These are phyloP conservation scores for Pseudogymnoascus sp. DNA, from an alignment of 2,329 filamentous ascomycete species.

Conservation along the genomic window DNA sequence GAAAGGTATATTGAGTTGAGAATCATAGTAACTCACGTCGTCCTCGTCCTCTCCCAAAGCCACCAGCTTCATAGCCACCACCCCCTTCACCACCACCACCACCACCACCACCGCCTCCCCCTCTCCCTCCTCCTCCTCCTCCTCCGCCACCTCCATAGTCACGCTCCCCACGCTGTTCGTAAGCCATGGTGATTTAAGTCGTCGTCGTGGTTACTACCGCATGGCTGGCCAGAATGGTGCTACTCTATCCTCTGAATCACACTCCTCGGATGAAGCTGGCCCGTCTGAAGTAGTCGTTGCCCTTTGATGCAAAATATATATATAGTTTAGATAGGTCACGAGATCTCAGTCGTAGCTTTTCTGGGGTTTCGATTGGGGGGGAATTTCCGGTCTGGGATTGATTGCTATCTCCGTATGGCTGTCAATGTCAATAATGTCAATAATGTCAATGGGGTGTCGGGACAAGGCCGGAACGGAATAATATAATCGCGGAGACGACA, in stretches of 20 bases:
- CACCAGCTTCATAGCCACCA: constrained; percentile 29
- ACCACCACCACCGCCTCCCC: constrained; percentile 12
- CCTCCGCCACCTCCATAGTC: constrained; percentile 22
- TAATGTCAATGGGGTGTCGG: too few relatives aligned
- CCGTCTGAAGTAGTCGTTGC: neutral
- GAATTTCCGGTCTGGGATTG: neutral
- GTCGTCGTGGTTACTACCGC: neutral
- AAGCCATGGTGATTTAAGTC: constrained; percentile 32
- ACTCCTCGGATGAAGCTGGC: neutral
- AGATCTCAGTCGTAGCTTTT: neutral
- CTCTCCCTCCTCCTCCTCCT: constrained; percentile 19
- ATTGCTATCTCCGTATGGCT: neutral
- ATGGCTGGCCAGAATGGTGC: neutral
- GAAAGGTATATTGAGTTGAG: neutral
- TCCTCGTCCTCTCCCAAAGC: constrained; percentile 40
- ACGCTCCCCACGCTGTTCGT: constrained; percentile 43
- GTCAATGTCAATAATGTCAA: too few relatives aligned
- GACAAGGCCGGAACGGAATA: neutral
- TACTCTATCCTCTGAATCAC: neutral
- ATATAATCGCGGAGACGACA: neutral
- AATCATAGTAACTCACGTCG: constrained; percentile 36
- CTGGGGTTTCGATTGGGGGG: neutral
- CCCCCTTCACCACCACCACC: constrained; percentile 20
- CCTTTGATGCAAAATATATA: neutral
- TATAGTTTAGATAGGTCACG: neutral